phyloP scores from a whole-genome alignment of 2,329 filamentous ascomycete species.

The Onygenales sp. region DNA sequence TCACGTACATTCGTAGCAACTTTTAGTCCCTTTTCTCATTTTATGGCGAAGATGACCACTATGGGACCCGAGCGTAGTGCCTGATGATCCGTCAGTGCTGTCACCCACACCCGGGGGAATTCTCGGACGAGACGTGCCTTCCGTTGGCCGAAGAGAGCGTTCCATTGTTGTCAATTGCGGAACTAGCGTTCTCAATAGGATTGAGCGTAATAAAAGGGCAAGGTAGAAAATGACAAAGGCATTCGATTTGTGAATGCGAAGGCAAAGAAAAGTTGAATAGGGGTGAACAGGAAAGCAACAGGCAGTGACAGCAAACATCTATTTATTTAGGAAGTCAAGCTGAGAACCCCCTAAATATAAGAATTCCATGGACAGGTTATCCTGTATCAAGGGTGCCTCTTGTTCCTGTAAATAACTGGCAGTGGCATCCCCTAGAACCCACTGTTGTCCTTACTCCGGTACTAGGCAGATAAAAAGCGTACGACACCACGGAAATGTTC shows the following conservation, averaged over 20 bases:
- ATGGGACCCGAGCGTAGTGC: neutral
- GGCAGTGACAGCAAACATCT: neutral
- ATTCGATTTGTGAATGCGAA: neutral
- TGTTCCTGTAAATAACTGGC: no score
- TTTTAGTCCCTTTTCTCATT: constrained; percentile 36
- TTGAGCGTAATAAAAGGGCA: neutral
- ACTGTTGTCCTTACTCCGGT: no score
- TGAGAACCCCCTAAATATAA: no score
- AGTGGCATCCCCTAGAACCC: no score
- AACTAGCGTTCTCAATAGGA: neutral
- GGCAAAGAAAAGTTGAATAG: neutral
- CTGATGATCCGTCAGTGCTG: neutral
- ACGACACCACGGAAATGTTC: no score
- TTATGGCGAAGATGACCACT: constrained; percentile 26
- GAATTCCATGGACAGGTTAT: no score
- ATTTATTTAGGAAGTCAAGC: no score
- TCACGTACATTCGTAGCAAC: constrained; percentile 30
- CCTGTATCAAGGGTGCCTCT: no score
- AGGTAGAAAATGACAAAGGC: no score
- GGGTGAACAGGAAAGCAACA: neutral
- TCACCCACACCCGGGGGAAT: neutral
- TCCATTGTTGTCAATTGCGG: neutral
- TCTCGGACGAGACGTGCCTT: neutral
- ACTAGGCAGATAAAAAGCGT: no score
- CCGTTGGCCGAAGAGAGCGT: neutral